Percentiles rank a stretch among this genome's conserved stretches.
Evolutionary conservation across 2,329 filamentous ascomycete species (phyloP).

Genomic region (Sclerotinia glacialis): DNA sequence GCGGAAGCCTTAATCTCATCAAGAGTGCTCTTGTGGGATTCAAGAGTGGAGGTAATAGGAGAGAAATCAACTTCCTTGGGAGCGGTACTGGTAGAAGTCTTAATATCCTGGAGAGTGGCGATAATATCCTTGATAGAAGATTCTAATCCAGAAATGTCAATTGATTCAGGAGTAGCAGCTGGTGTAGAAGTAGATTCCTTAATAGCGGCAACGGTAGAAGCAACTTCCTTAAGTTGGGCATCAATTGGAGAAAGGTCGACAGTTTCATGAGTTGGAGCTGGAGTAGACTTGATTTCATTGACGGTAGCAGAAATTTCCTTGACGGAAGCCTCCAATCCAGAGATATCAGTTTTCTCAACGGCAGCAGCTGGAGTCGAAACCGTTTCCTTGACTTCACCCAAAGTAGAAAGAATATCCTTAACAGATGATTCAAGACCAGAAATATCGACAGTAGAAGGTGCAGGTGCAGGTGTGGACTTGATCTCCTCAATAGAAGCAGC

Average conservation of each 20-base stretch:
- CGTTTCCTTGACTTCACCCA: too few relatives aligned
- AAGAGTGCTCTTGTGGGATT: conserved; percentile 25
- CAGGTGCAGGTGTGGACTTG: conserved; percentile 23
- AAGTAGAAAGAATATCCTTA: too few relatives aligned
- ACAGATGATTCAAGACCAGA: conserved; percentile 13
- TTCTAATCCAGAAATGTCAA: conserved; percentile 27
- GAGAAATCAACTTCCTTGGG: conserved; percentile 25
- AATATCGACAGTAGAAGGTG: conserved; percentile 27
- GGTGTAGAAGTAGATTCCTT: conserved; percentile 22
- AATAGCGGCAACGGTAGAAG: conserved; percentile 18
- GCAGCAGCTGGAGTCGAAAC: too few relatives aligned
- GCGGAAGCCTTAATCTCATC: conserved; percentile 23
- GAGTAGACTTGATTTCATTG: conserved; percentile 28
- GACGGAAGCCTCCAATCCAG: conserved; percentile 24
- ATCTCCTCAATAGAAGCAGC: conserved; percentile 23
- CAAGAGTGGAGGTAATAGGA: conserved; percentile 26
- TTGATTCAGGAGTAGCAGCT: conserved; percentile 23
- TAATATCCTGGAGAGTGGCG: conserved; percentile 26
- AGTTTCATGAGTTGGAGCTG: conserved; percentile 24
- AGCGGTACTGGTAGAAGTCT: conserved; percentile 4
- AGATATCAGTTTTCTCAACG: conserved; percentile 20
- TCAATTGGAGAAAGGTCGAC: conserved; percentile 27
- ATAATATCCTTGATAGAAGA: conserved; percentile 28
- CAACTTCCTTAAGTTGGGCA: conserved; percentile 26
- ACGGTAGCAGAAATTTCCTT: conserved; percentile 19